Evolutionary conservation across 352 stramenopile species (phyloP).

Genomic region (Globisporangium paddicum): DNA sequence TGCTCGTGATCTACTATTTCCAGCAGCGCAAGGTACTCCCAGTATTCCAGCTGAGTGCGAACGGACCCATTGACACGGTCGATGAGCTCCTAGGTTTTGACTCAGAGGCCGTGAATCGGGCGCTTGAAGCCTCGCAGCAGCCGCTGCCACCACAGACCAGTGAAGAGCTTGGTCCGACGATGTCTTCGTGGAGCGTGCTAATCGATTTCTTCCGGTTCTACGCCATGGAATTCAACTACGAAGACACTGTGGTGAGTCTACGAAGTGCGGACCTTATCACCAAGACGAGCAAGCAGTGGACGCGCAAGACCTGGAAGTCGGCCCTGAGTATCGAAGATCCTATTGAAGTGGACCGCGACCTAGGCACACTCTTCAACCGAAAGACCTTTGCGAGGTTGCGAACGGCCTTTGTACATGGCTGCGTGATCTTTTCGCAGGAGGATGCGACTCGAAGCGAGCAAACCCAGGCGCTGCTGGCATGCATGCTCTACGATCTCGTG

Average conservation of each 20-base stretch:
- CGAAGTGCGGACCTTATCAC: slow-evolving; percentile 21
- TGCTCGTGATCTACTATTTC: slow-evolving; percentile 69
- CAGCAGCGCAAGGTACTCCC: slow-evolving; percentile 44
- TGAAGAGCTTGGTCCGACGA: not conserved
- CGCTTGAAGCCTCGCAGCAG: slow-evolving; percentile 6
- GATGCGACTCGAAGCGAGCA: not conserved
- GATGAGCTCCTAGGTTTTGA: slow-evolving; percentile 17
- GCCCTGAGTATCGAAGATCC: slow-evolving; percentile 76
- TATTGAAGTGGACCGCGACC: slow-evolving; percentile 60
- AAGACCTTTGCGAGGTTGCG: slow-evolving; percentile 47
- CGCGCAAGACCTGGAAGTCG: slow-evolving; percentile 25
- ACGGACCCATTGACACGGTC: slow-evolving; percentile 16
- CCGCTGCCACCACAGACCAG: not conserved
- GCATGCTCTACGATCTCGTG: slow-evolving; percentile 12
- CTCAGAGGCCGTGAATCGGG: slow-evolving; percentile 17
- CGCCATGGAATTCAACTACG: slow-evolving; percentile 64
- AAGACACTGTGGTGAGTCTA: slow-evolving; percentile 57
- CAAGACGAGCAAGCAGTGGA: slow-evolving; percentile 51
- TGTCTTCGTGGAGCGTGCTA: slow-evolving; percentile 33
- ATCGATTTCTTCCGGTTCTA: slow-evolving; percentile 76
- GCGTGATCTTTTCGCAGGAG: slow-evolving; percentile 22
- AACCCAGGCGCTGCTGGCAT: not conserved
- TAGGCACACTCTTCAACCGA: slow-evolving; percentile 62
- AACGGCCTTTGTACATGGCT: slow-evolving; percentile 45
- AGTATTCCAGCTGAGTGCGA: slow-evolving; percentile 33